phyloP scores from a whole-genome alignment of 2,329 filamentous ascomycete species.

The Acarospora socialis region DNA sequence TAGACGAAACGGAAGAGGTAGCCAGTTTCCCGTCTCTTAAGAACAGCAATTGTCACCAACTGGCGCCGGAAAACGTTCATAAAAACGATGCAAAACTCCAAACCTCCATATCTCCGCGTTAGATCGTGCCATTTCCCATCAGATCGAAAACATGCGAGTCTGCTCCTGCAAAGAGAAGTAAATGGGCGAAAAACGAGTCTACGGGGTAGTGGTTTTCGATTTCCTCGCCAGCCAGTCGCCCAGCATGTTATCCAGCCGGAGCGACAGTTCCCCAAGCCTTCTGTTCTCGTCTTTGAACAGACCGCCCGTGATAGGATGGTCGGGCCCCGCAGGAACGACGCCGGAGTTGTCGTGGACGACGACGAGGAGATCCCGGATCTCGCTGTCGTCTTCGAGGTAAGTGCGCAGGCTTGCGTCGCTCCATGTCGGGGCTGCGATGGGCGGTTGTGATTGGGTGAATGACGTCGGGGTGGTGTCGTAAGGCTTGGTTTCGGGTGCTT shows the following conservation, averaged over 20 bases:
- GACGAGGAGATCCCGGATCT: conserved; percentile 77
- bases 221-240: conserved; percentile 56
- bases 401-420: conserved; percentile 72
- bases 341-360: conserved; percentile 89
- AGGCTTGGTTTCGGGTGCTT: conserved; percentile 19
- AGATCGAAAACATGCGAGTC: no score
- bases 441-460: conserved; percentile 24
- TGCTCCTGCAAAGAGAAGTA: no score
- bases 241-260: conserved; percentile 77
- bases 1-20: no score
- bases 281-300: conserved; percentile 81
- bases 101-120: no score
- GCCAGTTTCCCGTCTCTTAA: no score
- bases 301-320: conserved; percentile 68
- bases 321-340: conserved; percentile 60
- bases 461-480: conserved; percentile 21
- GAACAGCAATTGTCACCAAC: no score
- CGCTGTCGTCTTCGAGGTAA: conserved; percentile 80
- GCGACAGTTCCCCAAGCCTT: conserved; percentile 73
- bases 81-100: no score
- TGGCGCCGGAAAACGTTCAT: no score
- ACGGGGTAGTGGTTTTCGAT: no score
- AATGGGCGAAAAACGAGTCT: no score
- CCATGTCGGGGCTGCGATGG: conserved; percentile 56
- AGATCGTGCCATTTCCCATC: no score